Conservation (phyloP, 257 asterid species). For the Galeopsis tetrahit region DNA sequence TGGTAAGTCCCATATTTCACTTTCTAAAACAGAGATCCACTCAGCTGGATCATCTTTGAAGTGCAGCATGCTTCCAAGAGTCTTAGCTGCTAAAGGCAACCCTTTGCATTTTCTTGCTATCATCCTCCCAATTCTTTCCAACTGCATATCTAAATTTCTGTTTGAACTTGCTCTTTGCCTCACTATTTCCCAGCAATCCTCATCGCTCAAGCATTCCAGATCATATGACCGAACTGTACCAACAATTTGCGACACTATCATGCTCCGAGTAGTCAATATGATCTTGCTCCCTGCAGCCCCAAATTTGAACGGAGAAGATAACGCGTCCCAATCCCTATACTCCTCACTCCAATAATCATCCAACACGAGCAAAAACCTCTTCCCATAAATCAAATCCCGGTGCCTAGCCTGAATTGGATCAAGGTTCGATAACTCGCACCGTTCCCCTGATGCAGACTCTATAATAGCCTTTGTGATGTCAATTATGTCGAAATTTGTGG, state of each 20-base stretch:
- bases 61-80: conserved; percentile 43
- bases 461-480: conserved; percentile 40
- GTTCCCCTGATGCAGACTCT: conserved; percentile 37
- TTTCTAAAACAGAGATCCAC: conserved; percentile 40
- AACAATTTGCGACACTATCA: conserved; percentile 41
- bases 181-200: conserved; percentile 44
- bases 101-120: conserved; percentile 46
- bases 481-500: conserved; percentile 33
- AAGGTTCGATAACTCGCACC: conserved; percentile 33
- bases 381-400: conserved; percentile 24
- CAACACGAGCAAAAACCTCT: conserved; percentile 43
- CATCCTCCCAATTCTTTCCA: conserved; percentile 35
- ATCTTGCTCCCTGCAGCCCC: conserved; percentile 41
- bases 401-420: conserved; percentile 36
- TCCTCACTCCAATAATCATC: conserved; percentile 51
- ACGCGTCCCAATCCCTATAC: conserved; percentile 37
- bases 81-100: conserved; percentile 45
- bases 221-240: conserved; percentile 30
- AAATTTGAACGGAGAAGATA: conserved; percentile 32
- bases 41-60: conserved; percentile 28
- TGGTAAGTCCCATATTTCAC: conserved; percentile 47
- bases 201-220: conserved; percentile 35
- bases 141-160: not conserved
- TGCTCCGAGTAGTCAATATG: conserved; percentile 45
- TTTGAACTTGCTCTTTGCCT: conserved; percentile 37